Conservation (phyloP, 1,284 basidiomycete species). For the Golubevia sp. region DNA sequence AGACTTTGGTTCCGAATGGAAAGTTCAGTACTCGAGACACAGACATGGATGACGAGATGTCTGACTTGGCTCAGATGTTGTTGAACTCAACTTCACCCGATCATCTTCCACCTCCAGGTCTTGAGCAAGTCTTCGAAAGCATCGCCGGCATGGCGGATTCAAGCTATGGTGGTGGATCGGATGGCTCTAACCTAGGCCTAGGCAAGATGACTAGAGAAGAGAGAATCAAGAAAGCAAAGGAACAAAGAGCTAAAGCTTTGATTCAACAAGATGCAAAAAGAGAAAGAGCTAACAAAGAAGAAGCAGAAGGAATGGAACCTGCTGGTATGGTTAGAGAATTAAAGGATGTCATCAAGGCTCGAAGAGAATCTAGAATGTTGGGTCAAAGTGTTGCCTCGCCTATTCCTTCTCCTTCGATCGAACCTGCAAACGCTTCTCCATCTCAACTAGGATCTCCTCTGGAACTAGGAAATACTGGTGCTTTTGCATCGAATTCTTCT, state of each 20-base stretch:
- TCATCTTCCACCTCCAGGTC: slow-evolving; percentile 38
- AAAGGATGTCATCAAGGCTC: slow-evolving; percentile 25
- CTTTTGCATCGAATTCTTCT: neutral
- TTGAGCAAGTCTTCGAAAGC: slow-evolving; percentile 51
- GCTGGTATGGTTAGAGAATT: slow-evolving; percentile 33
- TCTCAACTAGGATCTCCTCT: neutral
- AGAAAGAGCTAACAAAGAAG: slow-evolving; percentile 4
- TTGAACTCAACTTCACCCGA: slow-evolving; percentile 29
- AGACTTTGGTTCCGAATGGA: neutral
- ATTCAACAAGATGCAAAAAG: slow-evolving; percentile 10
- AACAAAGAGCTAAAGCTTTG: slow-evolving; percentile 15
- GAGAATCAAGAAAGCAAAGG: slow-evolving; percentile 26
- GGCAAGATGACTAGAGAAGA: slow-evolving; percentile 32
- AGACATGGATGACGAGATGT: neutral
- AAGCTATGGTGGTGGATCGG: too few species aligned
- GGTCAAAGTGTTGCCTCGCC: neutral
- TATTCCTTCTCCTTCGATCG: neutral
- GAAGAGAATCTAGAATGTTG: neutral
- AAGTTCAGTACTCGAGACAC: neutral
- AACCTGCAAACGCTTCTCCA: too few species aligned
- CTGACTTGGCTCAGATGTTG: slow-evolving; percentile 6
- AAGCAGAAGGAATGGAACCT: slow-evolving; percentile 18
- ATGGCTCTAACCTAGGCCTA: slow-evolving; percentile 4
- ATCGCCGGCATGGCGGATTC: slow-evolving; percentile 28
- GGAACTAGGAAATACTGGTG: neutral